phyloP scores from a whole-genome alignment of 2,329 filamentous ascomycete genomes.

The Metarhizium robertsii region DNA sequence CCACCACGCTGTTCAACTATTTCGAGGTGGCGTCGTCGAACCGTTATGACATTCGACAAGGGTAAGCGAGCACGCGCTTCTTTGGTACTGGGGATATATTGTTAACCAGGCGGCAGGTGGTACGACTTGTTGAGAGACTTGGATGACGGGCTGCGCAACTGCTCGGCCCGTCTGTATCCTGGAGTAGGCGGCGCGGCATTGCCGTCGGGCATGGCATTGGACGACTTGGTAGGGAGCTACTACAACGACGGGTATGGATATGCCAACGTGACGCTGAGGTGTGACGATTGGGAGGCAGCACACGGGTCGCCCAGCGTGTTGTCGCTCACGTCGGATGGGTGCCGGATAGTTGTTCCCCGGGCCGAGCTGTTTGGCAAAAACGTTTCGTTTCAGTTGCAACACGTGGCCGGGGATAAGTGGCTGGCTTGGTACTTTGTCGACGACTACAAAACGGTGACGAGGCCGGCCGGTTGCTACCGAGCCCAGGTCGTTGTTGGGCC shows the following conservation, averaged over 20 bases:
- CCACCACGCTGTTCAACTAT: constrained; percentile 15
- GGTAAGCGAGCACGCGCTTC: constrained; percentile 2
- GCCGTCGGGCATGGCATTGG: constrained; percentile 26
- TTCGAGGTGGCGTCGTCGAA: constrained; percentile 8
- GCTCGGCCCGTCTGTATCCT: constrained; percentile 11
- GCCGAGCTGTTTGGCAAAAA: constrained; percentile 10
- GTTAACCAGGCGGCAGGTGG: background rate
- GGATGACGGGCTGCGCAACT: constrained; percentile 8
- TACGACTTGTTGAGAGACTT: constrained; percentile 1
- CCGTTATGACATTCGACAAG: constrained; percentile 8
- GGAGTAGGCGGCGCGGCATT: constrained; percentile 13
- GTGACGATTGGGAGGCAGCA: constrained; percentile 7
- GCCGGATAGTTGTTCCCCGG: constrained; percentile 11
- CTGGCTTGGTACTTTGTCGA: constrained; percentile 12
- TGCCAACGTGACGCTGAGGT: constrained; percentile 9
- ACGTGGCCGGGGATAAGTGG: constrained; percentile 13
- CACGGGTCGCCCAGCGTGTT: constrained; percentile 8
- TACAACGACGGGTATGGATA: constrained; percentile 20
- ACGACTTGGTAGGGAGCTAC: constrained; percentile 31
- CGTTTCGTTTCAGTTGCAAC: constrained; percentile 10
- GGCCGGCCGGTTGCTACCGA: constrained; percentile 8
- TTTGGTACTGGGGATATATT: background rate
- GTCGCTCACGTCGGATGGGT: constrained; percentile 4
- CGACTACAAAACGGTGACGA: constrained; percentile 9
- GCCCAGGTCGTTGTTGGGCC: constrained; percentile 7